Evolutionary conservation across 2,329 filamentous ascomycete genomes (phyloP), one percentile per base, ranked within the genome.

Genomic region (Exserohilum rostratum): DNA sequence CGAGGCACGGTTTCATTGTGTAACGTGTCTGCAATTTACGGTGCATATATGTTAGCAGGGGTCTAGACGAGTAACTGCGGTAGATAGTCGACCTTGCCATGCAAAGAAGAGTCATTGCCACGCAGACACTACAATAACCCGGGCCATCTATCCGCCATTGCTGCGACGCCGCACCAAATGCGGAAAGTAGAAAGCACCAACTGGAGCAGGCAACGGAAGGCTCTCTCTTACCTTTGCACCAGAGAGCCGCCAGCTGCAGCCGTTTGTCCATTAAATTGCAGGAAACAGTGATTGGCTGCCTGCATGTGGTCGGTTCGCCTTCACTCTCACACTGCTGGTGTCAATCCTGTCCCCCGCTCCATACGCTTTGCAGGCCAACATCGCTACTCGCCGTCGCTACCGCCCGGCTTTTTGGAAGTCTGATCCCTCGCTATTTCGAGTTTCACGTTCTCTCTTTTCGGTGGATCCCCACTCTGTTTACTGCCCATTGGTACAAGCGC

Each of bases 381-480:
- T 49, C 43, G 42, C 54, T 45, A 47, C 53, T 49, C 47, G 53
- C 52, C 27, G 50, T 62, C 58, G 57, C 57, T 57, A 33, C 35
- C 53, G n/a, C 46, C 46, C 46, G 30, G 46, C 48, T 59, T 52
- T 44, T 54, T 46, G 50, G 52, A 54, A 56, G 45, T 55, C 52
- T 57, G 46, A 63, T 27, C 64, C 20, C 55, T 65, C 62, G 58
- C 56, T 66, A 55, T 45, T 50, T 33, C 35, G n/a, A 18, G 15
- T 7, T 17, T 40, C n/a, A 33, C 35, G 35, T 11, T 34, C 25
- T 20, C 25, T n/a, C 7, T 25, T 6, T 5, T 43, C 2, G 10
- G 30, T 42, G 15, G 27, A 29, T 38, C 35, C 37, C 42, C 37
- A 37, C 51, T 39, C 37, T 33, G 50, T 34, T 39, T 38, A 39